phyloP scores from a whole-genome alignment of 1,284 basidiomycete species.

The Irpex lacteus region DNA sequence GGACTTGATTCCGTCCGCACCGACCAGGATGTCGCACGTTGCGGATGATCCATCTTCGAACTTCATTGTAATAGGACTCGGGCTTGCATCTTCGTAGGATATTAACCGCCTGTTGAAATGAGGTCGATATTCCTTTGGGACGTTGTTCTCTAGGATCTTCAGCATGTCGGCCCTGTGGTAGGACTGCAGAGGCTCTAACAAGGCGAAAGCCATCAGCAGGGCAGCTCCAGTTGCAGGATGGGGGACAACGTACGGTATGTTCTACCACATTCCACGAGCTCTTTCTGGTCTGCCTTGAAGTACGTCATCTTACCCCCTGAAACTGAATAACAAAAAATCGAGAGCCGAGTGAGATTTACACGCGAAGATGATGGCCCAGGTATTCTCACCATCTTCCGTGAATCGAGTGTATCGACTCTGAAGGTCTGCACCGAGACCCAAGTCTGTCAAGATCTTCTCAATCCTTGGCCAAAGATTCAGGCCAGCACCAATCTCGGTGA shows the following conservation, averaged over 20 bases:
- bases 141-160: slow-evolving; percentile 34
- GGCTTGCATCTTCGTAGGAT: slow-evolving; percentile 28
- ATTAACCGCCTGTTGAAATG: slow-evolving; percentile 38
- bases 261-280: too few relatives aligned
- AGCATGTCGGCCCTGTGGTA: slow-evolving; percentile 46
- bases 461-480: slow-evolving; percentile 34
- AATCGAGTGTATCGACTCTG: too few relatives aligned
- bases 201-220: neutral
- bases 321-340: too few relatives aligned
- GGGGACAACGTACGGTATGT: too few relatives aligned
- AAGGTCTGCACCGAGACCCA: slow-evolving; percentile 31
- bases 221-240: too few relatives aligned
- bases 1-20: slow-evolving; percentile 45
- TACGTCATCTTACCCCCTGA: too few relatives aligned
- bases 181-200: slow-evolving; percentile 35
- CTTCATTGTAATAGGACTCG: slow-evolving; percentile 29
- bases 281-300: too few relatives aligned
- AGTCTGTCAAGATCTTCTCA: slow-evolving; percentile 28
- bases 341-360: too few relatives aligned
- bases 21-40: slow-evolving; percentile 46
- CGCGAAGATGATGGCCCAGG: too few relatives aligned
- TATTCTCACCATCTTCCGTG: too few relatives aligned
- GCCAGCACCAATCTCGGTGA: slow-evolving; percentile 34
- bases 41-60: slow-evolving; percentile 43
- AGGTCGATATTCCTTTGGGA: slow-evolving; percentile 29